phyloP scores from a whole-genome alignment of 306 rosid genomes.

The Castanea mollissima region DNA sequence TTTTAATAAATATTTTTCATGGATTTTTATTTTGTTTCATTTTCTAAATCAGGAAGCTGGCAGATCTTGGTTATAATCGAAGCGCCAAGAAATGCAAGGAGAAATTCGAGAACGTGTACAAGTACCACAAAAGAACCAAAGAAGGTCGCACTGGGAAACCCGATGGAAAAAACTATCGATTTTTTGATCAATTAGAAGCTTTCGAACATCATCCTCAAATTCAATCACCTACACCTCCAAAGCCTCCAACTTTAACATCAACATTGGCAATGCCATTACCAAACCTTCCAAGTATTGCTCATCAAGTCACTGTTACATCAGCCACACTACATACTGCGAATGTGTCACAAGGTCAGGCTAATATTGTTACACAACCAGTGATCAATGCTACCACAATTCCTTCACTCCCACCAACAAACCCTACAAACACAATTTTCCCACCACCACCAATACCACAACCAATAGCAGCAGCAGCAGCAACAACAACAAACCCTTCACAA shows the following conservation, averaged over 20 bases:
- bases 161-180: slow-evolving; percentile 79
- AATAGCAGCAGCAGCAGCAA: no score
- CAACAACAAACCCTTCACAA: slow-evolving; percentile 14
- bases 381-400: slow-evolving; percentile 32
- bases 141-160: slow-evolving; percentile 87
- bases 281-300: slow-evolving; percentile 8
- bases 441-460: not conserved
- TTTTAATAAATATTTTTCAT: not conserved
- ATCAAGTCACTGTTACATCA: slow-evolving; percentile 54
- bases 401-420: slow-evolving; percentile 37
- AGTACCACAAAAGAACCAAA: slow-evolving; percentile 90
- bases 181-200: slow-evolving; percentile 80
- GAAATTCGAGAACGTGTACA: slow-evolving; percentile 94
- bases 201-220: slow-evolving; percentile 48
- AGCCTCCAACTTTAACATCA: slow-evolving; percentile 22
- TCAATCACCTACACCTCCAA: slow-evolving; percentile 21
- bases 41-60: slow-evolving; percentile 64
- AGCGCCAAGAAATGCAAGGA: slow-evolving; percentile 94
- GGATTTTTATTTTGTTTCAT: not conserved
- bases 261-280: slow-evolving; percentile 21
- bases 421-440: slow-evolving; percentile 28
- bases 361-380: slow-evolving; percentile 7
- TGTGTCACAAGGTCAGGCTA: slow-evolving; percentile 38
- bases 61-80: slow-evolving; percentile 80
- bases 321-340: slow-evolving; percentile 7